A percentile compares a stretch with the other conserved stretches of the same genome.
These are phyloP conservation scores for Sherardia arvensis DNA, from an alignment of 257 asterid species.

Conservation along the genomic window DNA sequence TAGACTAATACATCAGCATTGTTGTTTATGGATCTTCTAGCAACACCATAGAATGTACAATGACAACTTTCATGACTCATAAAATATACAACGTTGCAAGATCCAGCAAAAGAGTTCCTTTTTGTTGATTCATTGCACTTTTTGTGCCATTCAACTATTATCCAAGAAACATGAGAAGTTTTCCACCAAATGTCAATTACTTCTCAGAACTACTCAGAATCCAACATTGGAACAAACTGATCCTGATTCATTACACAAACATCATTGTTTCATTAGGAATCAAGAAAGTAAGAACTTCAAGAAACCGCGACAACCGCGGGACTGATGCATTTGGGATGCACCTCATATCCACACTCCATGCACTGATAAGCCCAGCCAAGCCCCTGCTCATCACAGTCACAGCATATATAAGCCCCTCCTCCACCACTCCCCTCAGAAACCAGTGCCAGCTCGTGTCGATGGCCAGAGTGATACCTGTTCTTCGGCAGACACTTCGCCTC, in stretches of 20 bases:
- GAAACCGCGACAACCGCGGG: constrained; percentile 1
- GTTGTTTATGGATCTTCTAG: too few relatives aligned
- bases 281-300: background rate
- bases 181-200: too few relatives aligned
- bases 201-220: background rate
- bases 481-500: constrained; percentile 39
- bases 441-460: constrained; percentile 41
- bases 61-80: too few relatives aligned
- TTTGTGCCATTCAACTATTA: too few relatives aligned
- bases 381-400: constrained; percentile 79
- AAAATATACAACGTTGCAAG: too few relatives aligned
- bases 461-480: constrained; percentile 32
- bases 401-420: constrained; percentile 68
- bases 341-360: constrained; percentile 63
- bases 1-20: too few relatives aligned
- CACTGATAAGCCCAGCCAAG: constrained; percentile 77
- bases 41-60: too few relatives aligned
- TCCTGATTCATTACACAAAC: background rate
- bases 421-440: constrained; percentile 68
- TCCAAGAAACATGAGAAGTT: background rate
- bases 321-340: constrained; percentile 56
- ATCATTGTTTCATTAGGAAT: too few relatives aligned
- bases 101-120: too few relatives aligned
- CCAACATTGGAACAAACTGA: background rate
- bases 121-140: too few relatives aligned